Base-by-base conservation (phyloP, 176 grass and related monocot species). In the Ensete ventricosum region DNA sequence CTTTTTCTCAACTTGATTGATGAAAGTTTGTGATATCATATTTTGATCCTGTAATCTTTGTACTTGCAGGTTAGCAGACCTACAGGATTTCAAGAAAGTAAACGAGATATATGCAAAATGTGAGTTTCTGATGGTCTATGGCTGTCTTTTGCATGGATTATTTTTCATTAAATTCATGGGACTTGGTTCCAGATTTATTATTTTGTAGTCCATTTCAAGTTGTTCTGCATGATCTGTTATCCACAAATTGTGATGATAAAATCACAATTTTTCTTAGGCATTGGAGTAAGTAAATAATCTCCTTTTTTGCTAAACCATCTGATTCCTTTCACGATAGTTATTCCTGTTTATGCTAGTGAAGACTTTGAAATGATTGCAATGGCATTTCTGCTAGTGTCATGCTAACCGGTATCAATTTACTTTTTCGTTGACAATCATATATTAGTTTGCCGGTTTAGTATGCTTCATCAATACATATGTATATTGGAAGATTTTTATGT, bases 71-170 rank as follows among this genome's bases (percentile, higher is more conserved):
- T 85, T 99, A 74, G 90, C 90, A 52, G 95, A 99, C 62, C 75
- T 99, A 27, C 82, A 91, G 16, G 95, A 99, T 83, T 99, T 99
- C 84, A 99, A 94, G 84, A 94, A 87, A 76, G 90, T 99, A 27
- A 99, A 94, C 48, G 95, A 99, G 75, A 74, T 99, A 34, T 99
- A 99, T 72, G 86, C 78, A 24, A 99, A 94, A 91, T 94, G 91
- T 94, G 90, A 86, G 87, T 77, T 75, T 49, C 13, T 22, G 17
- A 48, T 34, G 14, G 11, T 5, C 0, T 26, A 27, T 59, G 9
- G 9, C 48, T 52, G 43, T 65, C 9, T 14, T 16, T 26, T 74
- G 25, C 11, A 5, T 54, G 12, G 9, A 12, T 23, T 14, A 52
- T 20, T 11, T 72, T 53, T 72, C 19, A 52, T 72, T 21, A 72